A percentile compares a stretch with the other conserved stretches of the same genome.
phyloP scores from a whole-genome alignment of 2,329 filamentous ascomycete genomes.

The Phialocephala sp. region DNA sequence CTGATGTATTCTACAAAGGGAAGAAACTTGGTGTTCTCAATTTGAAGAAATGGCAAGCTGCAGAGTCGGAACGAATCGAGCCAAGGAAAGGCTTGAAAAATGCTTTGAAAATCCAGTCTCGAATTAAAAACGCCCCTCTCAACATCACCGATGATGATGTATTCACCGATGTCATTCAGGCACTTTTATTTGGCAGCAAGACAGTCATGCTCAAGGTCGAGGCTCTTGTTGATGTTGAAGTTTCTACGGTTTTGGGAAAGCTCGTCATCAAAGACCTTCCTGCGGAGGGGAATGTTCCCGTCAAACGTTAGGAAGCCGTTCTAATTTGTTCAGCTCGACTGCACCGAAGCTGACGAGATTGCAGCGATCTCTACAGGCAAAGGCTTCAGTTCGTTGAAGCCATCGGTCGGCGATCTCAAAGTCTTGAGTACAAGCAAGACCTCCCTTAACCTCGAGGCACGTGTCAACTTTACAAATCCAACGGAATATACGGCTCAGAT shows the following conservation, averaged over 20 bases:
- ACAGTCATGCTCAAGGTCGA: conserved; percentile 75
- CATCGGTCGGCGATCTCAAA: conserved; percentile 72
- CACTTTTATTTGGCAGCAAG: conserved; percentile 74
- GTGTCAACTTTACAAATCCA: conserved; percentile 87
- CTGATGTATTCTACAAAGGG: conserved; percentile 80
- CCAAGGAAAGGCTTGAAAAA: conserved; percentile 62
- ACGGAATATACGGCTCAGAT: conserved; percentile 83
- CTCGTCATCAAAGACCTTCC: conserved; percentile 85
- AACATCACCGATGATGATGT: conserved; percentile 81
- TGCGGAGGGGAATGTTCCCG: conserved; percentile 81
- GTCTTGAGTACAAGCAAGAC: conserved; percentile 75
- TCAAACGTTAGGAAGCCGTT: conserved; percentile 86
- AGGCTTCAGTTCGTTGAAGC: conserved; percentile 54
- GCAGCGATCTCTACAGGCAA: conserved; percentile 64
- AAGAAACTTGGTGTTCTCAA: conserved; percentile 82
- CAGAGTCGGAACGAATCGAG: conserved; percentile 76
- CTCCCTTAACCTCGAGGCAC: conserved; percentile 72
- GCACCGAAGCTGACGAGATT: conserved; percentile 43
- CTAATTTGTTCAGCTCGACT: conserved; percentile 46
- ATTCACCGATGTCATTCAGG: conserved; percentile 81
- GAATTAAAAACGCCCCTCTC: conserved; percentile 79
- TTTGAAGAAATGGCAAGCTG: conserved; percentile 80
- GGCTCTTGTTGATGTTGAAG: conserved; percentile 81
- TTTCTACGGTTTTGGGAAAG: conserved; percentile 80
- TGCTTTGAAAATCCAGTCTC: conserved; percentile 74